A percentile compares a stretch with the other conserved stretches of the same genome.
Evolutionary conservation across 345 rosid genomes (phyloP).

Genomic region (Linum usitatissimum): DNA sequence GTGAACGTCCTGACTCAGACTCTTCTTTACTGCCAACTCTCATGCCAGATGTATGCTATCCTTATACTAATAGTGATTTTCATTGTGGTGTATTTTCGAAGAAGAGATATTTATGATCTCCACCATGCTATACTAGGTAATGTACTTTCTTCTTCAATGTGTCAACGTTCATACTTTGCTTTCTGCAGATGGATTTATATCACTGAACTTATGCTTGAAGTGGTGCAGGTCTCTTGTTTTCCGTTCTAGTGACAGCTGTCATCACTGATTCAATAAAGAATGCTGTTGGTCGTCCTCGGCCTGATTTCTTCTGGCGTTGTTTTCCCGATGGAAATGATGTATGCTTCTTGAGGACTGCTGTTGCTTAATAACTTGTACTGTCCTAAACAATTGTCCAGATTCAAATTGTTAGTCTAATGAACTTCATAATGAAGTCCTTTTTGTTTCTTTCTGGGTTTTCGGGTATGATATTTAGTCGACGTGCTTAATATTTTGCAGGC

Average conservation of each 20-base stretch:
- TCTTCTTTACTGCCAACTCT: constrained; percentile 12
- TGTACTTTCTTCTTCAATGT: constrained; percentile 10
- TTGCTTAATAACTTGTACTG: constrained; percentile 6
- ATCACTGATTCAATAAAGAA: constrained; percentile 68
- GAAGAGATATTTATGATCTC: constrained; percentile 83
- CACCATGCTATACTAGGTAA: constrained; percentile 78
- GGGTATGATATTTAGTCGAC: background rate
- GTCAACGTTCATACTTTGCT: constrained; percentile 1
- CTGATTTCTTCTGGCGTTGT: constrained; percentile 95
- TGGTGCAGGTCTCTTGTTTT: constrained; percentile 59
- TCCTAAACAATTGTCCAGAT: background rate
- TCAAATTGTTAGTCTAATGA: constrained; percentile 3
- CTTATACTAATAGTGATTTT: constrained; percentile 58
- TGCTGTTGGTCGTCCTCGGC: constrained; percentile 85
- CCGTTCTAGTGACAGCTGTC: constrained; percentile 56
- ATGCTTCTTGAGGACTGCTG: constrained; percentile 18
- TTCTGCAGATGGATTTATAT: background rate
- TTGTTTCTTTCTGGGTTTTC: background rate
- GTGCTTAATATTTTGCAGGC: constrained; percentile 26
- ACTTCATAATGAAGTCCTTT: background rate
- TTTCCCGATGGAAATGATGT: constrained; percentile 91
- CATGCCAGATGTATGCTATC: constrained; percentile 38
- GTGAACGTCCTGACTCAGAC: constrained; percentile 7
- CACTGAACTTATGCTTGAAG: constrained; percentile 7
- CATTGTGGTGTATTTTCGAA: constrained; percentile 37